A percentile compares a stretch with the other conserved stretches of the same genome.
phyloP scores from a whole-genome alignment of 169 alveolate species.

The Plasmodium ovale region DNA sequence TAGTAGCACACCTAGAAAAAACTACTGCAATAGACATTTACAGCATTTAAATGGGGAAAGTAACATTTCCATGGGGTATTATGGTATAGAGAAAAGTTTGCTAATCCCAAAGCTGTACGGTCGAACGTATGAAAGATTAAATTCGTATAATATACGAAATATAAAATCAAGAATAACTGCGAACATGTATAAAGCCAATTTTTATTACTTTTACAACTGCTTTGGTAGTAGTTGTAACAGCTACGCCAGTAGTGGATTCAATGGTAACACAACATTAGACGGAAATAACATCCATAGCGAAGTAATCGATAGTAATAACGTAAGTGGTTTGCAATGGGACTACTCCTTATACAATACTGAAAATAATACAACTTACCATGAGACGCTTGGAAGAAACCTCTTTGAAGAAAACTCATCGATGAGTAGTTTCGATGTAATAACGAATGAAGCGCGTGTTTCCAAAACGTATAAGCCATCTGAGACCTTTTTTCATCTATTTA shows the following conservation, averaged over 20 bases:
- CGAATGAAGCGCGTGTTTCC: conserved; percentile 45
- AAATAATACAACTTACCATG: conserved; percentile 26
- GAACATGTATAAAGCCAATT: conserved; percentile 70
- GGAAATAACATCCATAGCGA: background rate
- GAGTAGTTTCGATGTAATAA: conserved; percentile 23
- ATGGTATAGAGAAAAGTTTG: conserved; percentile 18
- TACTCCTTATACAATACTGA: conserved; percentile 3
- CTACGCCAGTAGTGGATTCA: conserved; percentile 2
- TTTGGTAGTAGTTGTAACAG: too few species aligned
- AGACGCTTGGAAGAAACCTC: background rate
- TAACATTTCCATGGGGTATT: background rate
- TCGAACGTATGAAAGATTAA: conserved; percentile 51
- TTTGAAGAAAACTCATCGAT: background rate
- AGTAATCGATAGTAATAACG: conserved; percentile 28
- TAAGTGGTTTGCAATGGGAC: background rate
- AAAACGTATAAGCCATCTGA: conserved; percentile 58
- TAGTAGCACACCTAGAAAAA: conserved; percentile 17
- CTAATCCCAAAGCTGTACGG: conserved; percentile 59
- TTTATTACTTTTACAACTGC: conserved; percentile 67
- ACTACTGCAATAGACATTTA: background rate
- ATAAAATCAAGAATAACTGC: conserved; percentile 60
- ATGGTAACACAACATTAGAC: background rate
- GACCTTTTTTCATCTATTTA: conserved; percentile 71
- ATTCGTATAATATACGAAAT: conserved; percentile 54
- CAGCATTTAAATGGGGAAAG: conserved; percentile 8